Percentiles rank a stretch among this genome's conserved stretches.
These are phyloP conservation scores for Amanita polypyramis DNA, from an alignment of 768 basidiomycete species.

Conservation along the genomic window DNA sequence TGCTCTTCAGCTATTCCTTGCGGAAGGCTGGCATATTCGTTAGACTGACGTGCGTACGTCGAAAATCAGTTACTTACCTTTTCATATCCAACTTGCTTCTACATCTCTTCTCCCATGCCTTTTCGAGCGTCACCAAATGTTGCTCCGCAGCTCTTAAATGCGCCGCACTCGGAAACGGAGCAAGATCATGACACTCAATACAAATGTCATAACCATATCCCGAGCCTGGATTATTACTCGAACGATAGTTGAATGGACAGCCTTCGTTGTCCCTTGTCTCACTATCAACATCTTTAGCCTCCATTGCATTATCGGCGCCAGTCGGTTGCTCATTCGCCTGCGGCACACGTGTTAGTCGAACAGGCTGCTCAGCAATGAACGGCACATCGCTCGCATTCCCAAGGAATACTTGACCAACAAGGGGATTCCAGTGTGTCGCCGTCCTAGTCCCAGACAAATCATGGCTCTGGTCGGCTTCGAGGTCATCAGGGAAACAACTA, in stretches of 20 bases:
- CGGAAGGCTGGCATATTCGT: neutral
- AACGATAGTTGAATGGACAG: constrained; percentile 31
- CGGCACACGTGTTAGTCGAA: constrained; percentile 17
- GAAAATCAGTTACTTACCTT: constrained; percentile 11
- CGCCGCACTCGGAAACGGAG: constrained; percentile 57
- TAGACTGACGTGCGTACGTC: neutral
- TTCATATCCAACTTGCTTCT: constrained; percentile 16
- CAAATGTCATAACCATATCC: constrained; percentile 76
- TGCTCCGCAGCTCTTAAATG: constrained; percentile 71
- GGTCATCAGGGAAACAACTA: constrained; percentile 24
- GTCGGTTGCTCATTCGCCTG: neutral
- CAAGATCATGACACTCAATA: constrained; percentile 79
- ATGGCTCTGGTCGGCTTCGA: neutral
- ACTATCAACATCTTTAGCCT: neutral
- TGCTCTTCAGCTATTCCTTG: constrained; percentile 9
- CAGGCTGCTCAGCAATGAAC: constrained; percentile 21
- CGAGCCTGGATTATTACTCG: constrained; percentile 31
- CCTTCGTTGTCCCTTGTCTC: constrained; percentile 7
- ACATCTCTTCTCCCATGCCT: constrained; percentile 47
- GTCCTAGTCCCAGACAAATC: constrained; percentile 18
- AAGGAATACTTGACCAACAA: constrained; percentile 60
- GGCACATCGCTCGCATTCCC: constrained; percentile 84
- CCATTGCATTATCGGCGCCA: neutral
- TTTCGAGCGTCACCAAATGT: constrained; percentile 56
- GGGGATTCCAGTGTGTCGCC: constrained; percentile 40